Conservation (phyloP, 257 asterid genomes). For the Salvia splendens region DNA sequence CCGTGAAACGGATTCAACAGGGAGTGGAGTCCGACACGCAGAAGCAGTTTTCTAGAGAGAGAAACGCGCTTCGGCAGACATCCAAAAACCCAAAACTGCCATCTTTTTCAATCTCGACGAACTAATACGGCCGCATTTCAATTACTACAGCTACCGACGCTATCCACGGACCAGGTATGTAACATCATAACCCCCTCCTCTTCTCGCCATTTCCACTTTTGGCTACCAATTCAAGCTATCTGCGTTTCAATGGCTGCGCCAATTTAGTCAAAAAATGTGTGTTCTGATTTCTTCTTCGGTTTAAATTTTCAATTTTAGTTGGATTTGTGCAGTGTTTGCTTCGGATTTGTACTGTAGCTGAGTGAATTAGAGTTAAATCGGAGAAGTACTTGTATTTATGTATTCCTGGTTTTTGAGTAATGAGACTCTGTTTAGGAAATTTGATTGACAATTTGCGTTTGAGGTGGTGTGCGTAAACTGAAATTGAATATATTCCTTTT, state of each 20-base stretch:
- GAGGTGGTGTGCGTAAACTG: constrained; percentile 11
- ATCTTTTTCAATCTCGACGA: constrained; percentile 28
- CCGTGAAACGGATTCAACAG: constrained; percentile 41
- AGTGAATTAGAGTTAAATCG: constrained; percentile 24
- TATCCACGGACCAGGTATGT: constrained; percentile 37
- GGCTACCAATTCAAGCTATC: constrained; percentile 1
- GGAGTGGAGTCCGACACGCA: constrained; percentile 36
- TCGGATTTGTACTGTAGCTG: constrained; percentile 22
- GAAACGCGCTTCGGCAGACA: constrained; percentile 28
- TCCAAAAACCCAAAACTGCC: constrained; percentile 27
- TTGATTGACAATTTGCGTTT: constrained; percentile 15
- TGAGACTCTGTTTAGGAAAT: constrained; percentile 10
- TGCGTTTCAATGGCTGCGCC: neutral
- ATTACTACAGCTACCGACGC: constrained; percentile 21
- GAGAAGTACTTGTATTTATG: constrained; percentile 1
- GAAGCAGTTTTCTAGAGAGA: constrained; percentile 32
- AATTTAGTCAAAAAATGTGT: constrained; percentile 23
- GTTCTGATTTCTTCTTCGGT: neutral
- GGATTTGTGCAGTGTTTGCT: constrained; percentile 23
- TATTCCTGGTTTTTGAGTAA: neutral
- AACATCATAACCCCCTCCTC: neutral
- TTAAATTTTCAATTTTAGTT: neutral
- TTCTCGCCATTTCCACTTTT: constrained; percentile 20
- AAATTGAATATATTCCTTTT: neutral
- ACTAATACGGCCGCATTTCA: constrained; percentile 2